Evolutionary conservation across 495 filamentous ascomycete genomes (phyloP).

Genomic region (Ascobolus immersus): DNA sequence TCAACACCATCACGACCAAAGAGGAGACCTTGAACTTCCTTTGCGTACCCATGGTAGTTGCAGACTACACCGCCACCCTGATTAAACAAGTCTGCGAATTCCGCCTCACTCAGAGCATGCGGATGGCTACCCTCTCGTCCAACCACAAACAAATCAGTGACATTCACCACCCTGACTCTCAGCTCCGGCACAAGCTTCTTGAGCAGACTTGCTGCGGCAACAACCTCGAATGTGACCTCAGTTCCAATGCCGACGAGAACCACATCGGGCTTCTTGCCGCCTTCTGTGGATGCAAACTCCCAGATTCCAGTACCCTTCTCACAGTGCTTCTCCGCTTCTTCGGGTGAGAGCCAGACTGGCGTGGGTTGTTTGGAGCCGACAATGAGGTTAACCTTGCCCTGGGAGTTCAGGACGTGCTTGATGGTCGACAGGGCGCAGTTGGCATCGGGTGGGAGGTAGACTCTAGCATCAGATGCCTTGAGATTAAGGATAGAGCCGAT

Average conservation of each 20-base stretch:
- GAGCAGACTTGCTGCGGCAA: constrained; percentile 36
- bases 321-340: constrained; percentile 44
- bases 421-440: constrained; percentile 46
- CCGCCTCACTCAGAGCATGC: constrained; percentile 29
- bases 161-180: constrained; percentile 40
- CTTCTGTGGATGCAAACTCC: constrained; percentile 36
- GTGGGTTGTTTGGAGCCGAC: constrained; percentile 50
- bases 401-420: constrained; percentile 36
- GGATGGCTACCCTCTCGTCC: constrained; percentile 33
- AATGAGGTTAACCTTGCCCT: constrained; percentile 46
- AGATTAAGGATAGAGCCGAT: constrained; percentile 47
- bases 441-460: constrained; percentile 53
- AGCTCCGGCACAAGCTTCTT: constrained; percentile 27
- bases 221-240: constrained; percentile 45
- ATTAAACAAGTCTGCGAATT: constrained; percentile 36
- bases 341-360: constrained; percentile 35
- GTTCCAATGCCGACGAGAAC: constrained; percentile 45
- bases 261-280: constrained; percentile 35
- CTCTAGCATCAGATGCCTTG: constrained; percentile 35
- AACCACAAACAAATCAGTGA: constrained; percentile 49
- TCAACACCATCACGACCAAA: constrained; percentile 29
- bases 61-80: constrained; percentile 33
- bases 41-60: constrained; percentile 47
- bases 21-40: constrained; percentile 36
- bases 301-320: constrained; percentile 36